Percentiles rank a stretch among this genome's conserved stretches.
Evolutionary conservation across 192 early-diverging fungal species (phyloP).

Genomic region (Podila clonocystis): DNA sequence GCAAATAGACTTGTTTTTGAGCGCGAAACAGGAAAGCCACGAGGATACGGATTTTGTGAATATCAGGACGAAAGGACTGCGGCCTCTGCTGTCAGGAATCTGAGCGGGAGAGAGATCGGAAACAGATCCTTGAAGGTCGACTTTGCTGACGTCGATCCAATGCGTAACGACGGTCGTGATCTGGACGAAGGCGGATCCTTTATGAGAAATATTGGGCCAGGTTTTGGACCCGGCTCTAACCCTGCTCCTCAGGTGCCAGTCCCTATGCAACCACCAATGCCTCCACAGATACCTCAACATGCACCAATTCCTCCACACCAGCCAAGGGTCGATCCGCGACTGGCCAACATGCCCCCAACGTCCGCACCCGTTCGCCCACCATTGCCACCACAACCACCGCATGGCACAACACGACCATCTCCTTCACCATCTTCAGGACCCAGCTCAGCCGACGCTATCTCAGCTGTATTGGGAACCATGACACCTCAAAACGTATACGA

Average conservation of each 20-base stretch:
- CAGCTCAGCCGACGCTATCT: constrained; percentile 37
- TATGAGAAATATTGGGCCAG: constrained; percentile 27
- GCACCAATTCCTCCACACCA: constrained; percentile 14
- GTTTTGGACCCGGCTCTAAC: constrained; percentile 8
- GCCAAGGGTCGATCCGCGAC: constrained; percentile 30
- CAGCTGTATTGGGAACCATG: constrained; percentile 45
- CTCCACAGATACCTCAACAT: constrained; percentile 15
- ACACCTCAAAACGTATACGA: constrained; percentile 43
- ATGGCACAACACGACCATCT: background rate
- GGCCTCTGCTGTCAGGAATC: constrained; percentile 91
- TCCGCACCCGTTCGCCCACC: background rate
- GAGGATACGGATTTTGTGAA: constrained; percentile 96
- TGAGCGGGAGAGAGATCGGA: constrained; percentile 91
- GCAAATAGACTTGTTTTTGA: constrained; percentile 85
- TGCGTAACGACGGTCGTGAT: constrained; percentile 38
- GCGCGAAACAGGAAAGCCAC: constrained; percentile 85
- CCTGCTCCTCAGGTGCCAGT: constrained; percentile 8
- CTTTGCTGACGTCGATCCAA: constrained; percentile 85
- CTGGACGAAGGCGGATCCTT: constrained; percentile 17
- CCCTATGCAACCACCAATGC: constrained; percentile 16
- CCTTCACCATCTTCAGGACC: constrained; percentile 10
- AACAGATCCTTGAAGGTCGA: constrained; percentile 92
- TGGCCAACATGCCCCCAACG: constrained; percentile 2
- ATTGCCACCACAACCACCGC: background rate
- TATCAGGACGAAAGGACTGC: constrained; percentile 91